These are phyloP conservation scores for Cordyceps sp. DNA, from an alignment of 2,329 filamentous ascomycete genomes.

Conservation along the genomic window DNA sequence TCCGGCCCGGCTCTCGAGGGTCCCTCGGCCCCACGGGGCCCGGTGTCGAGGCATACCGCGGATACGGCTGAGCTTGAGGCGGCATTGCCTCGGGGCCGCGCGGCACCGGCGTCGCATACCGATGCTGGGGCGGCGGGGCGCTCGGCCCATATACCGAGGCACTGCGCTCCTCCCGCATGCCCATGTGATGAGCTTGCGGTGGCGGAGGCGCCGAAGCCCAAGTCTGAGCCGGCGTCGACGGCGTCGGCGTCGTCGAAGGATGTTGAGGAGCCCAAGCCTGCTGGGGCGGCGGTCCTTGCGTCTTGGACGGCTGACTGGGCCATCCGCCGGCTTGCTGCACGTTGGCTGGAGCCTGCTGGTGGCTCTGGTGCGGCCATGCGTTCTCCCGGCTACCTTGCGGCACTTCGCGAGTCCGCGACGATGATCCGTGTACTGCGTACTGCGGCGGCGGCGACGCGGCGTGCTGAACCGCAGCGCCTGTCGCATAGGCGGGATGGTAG, in stretches of 20 bases:
- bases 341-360: constrained; percentile 7
- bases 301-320: constrained; percentile 15
- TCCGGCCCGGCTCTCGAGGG: constrained; percentile 22
- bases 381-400: constrained; percentile 19
- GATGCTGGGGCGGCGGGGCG: constrained; percentile 17
- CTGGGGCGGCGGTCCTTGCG: constrained; percentile 16
- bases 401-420: constrained; percentile 25
- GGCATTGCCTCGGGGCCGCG: constrained; percentile 24
- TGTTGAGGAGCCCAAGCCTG: constrained; percentile 18
- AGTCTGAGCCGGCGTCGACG: constrained; percentile 15
- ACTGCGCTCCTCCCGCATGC: constrained; percentile 21
- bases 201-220: constrained; percentile 17
- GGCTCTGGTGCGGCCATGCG: constrained; percentile 17
- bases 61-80: constrained; percentile 21
- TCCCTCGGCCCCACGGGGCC: constrained; percentile 24
- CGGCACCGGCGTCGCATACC: constrained; percentile 20
- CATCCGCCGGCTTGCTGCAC: constrained; percentile 9
- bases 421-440: constrained; percentile 30
- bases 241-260: constrained; percentile 12
- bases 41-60: constrained; percentile 26
- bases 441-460: constrained; percentile 37
- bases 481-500: constrained; percentile 25
- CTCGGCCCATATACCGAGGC: constrained; percentile 16
- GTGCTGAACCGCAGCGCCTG: constrained; percentile 18
- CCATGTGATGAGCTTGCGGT: constrained; percentile 16